Base-by-base conservation (phyloP, 2,329 filamentous ascomycete species). In the Pseudogymnoascus sp. region DNA sequence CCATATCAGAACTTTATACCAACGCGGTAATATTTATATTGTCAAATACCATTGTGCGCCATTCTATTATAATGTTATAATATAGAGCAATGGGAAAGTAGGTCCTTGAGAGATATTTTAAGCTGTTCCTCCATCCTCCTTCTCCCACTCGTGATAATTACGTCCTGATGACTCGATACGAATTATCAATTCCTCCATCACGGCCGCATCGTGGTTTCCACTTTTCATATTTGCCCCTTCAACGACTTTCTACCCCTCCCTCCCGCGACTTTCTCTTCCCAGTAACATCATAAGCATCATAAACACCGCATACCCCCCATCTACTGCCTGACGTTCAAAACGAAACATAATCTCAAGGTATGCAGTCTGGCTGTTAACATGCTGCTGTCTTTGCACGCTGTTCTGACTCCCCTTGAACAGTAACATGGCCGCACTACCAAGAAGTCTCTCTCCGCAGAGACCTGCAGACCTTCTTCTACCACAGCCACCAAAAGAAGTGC, bases 401-500 rank as follows among this genome's bases (percentile, higher is more conserved):
- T 8, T 19, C 51, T 57, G 14, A 57, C 28, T 21, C 28, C 13
- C 10, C 28, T 19, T 57, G 16, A 6, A 21, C 25, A 57, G 51
- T 10, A 34, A 34, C n/a, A 57, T 57, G 51, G 51, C 51, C 25
- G n/a, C 28, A 14, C n/a, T 11, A 57, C 51, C 7, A 34, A 28
- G 13, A 13, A 10, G 5, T 19, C 51, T 34, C 28, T 57, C 51
- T 57, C 25, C 48, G 6, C n/a, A 54, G 48, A 54, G 48, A 54
- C 48, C 48, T 31, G 48, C 25, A 19, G 48, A 31, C 8, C 23
- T 31, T 54, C 48, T 31, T 13, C 25, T 31, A 11, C 48, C 25
- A 3, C 25, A 19, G 51, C 19, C 16, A 14, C 51, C 51, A 21
- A 25, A 77, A 75, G 67, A 80, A 75, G 67, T 85, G 93, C 60